Conservation (phyloP, 805 yeast species). For the Candida broadrunensis region DNA sequence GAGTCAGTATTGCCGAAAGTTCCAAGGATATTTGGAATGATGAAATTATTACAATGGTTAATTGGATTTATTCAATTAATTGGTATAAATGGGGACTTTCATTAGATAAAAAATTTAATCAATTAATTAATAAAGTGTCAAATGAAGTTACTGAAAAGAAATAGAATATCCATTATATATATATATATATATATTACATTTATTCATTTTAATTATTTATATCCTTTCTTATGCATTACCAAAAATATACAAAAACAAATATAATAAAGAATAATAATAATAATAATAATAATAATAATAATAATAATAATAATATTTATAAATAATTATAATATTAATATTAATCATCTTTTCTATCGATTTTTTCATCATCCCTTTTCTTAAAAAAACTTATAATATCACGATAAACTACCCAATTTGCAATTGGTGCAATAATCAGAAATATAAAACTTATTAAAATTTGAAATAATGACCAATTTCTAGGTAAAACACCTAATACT, state of each 20-base stretch:
- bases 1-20: constrained; percentile 53
- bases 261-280: no score
- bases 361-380: constrained; percentile 13
- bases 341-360: background rate
- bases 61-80: constrained; percentile 57
- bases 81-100: constrained; percentile 42
- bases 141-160: constrained; percentile 7
- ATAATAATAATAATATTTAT: no score
- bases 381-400: constrained; percentile 53
- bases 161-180: constrained; percentile 3
- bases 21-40: constrained; percentile 78
- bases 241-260: background rate
- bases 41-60: constrained; percentile 61
- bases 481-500: constrained; percentile 67
- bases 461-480: constrained; percentile 53
- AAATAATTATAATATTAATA: no score
- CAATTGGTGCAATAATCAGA: constrained; percentile 51
- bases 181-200: no score
- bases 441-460: constrained; percentile 32
- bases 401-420: constrained; percentile 45
- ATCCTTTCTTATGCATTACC: background rate
- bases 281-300: no score
- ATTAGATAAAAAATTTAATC: constrained; percentile 28
- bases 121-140: constrained; percentile 24
- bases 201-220: no score